Base-by-base conservation (phyloP, 2,329 filamentous ascomycete species). In the Epichloe sylvatica region DNA sequence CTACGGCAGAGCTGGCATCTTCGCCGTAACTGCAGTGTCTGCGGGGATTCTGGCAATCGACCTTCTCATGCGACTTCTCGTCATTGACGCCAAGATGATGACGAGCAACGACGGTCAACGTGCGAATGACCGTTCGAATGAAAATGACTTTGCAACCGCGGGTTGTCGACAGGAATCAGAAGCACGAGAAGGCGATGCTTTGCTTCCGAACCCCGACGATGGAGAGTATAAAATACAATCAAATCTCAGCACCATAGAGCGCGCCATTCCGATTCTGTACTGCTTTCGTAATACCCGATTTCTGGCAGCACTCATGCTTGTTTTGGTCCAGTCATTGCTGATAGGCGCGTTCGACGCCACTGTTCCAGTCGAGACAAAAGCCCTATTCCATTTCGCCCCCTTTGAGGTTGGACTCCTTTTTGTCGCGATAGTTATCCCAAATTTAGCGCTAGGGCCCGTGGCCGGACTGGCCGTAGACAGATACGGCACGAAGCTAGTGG, bases 401-500 rank as follows among this genome's bases (percentile, higher is more conserved):
- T n/a, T 41, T 1, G 3, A 34, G 4, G 48, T 46, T 15, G 43
- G 48, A 8, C 30, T 50, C 19, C 23, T 46, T 13, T 44, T 51
- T n/a, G 17, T 46, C 4, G 38, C 46, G 11, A 21, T 49, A 11
- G 23, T 51, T 11, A 3, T 46, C 3, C 46, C 49, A 1, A 30
- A 48, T n/a, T 34, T 49, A 2, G 42, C 37, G n/a, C 8, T 53
- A 4, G 49, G 51, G 7, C 49, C 33, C 9, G 36, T 48, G 8
- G 45, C 42, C 11, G 51, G 51, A 11, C 44, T 33, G 38, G 41
- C 46, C 2, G 38, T 47, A 2, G 51, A 53, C 43, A 51, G 34
- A 41, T 51, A 49, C 33, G 51, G 51, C 15, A 41, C 51, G 6
- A 46, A 46, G 33, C 25, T 46, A 4, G 15, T 51, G 46, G 49